phyloP scores from a whole-genome alignment of 345 rosid species.

The Fremontodendron californicum region DNA sequence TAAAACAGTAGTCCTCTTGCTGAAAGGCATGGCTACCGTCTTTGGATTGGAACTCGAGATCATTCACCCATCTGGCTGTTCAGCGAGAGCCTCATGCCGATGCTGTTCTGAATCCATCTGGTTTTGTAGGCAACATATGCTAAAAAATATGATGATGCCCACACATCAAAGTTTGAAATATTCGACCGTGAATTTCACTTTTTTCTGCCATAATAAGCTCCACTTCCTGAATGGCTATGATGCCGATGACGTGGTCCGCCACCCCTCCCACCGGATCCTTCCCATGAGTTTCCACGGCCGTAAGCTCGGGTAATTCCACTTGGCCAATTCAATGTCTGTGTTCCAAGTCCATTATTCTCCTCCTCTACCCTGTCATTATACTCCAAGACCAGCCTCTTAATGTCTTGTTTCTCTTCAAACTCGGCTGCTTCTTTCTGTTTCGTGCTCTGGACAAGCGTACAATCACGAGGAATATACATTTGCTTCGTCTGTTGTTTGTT shows the following conservation, averaged over 20 bases:
- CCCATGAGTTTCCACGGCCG: constrained; percentile 45
- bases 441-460: constrained; percentile 81
- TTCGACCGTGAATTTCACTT: constrained; percentile 35
- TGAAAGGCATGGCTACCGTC: background rate
- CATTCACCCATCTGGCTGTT: background rate
- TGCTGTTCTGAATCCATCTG: background rate
- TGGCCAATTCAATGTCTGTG: constrained; percentile 68
- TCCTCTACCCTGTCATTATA: constrained; percentile 95
- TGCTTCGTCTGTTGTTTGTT: constrained; percentile 92
- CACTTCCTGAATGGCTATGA: constrained; percentile 60
- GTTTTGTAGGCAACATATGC: background rate
- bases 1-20: background rate
- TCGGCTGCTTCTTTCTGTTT: constrained; percentile 98
- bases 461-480: constrained; percentile 85
- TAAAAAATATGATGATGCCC: background rate
- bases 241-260: constrained; percentile 65
- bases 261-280: constrained; percentile 52
- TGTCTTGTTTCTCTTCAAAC: constrained; percentile 93
- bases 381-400: constrained; percentile 89
- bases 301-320: constrained; percentile 48
- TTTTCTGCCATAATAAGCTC: constrained; percentile 61
- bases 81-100: background rate
- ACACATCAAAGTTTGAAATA: background rate
- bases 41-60: background rate
- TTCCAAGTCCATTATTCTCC: constrained; percentile 69